phyloP scores from a whole-genome alignment of 1,284 basidiomycete genomes.

The Crucibulum cyathiforme region DNA sequence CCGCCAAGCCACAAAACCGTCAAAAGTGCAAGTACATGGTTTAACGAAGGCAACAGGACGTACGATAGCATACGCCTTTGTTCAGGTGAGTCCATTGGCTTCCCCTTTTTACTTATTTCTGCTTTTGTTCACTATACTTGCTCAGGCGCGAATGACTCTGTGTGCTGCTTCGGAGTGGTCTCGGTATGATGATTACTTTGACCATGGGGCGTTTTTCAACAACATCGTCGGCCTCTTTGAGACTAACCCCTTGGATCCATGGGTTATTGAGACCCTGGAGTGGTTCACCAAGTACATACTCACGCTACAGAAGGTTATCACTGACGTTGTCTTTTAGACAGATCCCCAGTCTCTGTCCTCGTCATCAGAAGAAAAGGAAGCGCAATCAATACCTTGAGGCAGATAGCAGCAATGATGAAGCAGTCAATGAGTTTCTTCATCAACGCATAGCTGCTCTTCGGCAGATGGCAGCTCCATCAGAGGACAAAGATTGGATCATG shows the following conservation, averaged over 20 bases:
- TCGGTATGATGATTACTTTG: neutral
- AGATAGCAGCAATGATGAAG: neutral
- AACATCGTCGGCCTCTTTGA: conserved; percentile 11
- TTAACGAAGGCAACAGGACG: conserved; percentile 6
- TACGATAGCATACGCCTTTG: conserved; percentile 12
- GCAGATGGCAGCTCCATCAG: neutral
- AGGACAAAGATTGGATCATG: no score
- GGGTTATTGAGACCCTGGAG: conserved; percentile 8
- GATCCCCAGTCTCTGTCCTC: neutral
- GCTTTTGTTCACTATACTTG: neutral
- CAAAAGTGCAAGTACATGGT: conserved; percentile 10
- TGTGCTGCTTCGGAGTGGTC: conserved; percentile 6
- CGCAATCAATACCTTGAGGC: neutral
- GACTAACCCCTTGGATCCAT: conserved; percentile 2
- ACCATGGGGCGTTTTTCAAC: conserved; percentile 8
- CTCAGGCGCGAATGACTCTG: conserved; percentile 4
- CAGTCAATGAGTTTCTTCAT: neutral
- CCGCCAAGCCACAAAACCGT: conserved; percentile 9
- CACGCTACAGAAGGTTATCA: neutral
- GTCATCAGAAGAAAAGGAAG: neutral
- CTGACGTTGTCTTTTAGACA: neutral
- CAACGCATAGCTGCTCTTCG: neutral
- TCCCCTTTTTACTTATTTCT: neutral
- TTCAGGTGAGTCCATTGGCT: conserved; percentile 9
- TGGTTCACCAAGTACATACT: neutral